A percentile compares a stretch with the other conserved stretches of the same genome.
phyloP scores from a whole-genome alignment of 202 grass and related monocot genomes.

The Hordeum pubiflorum region DNA sequence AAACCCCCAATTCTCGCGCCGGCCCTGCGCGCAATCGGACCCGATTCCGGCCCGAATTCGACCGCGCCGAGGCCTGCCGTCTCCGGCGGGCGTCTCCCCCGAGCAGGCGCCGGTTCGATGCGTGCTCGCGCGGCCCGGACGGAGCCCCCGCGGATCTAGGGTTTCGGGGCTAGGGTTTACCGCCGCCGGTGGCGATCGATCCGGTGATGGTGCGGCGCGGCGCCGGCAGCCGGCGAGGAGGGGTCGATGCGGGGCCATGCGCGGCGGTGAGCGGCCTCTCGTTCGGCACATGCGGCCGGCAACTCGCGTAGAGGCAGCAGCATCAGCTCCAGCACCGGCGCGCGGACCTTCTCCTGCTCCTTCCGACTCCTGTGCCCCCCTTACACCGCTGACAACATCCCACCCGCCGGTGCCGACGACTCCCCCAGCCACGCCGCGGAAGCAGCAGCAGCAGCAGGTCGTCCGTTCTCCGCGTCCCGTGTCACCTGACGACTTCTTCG shows the following conservation, averaged over 20 bases:
- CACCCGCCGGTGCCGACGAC: neutral
- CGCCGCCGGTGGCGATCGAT: slow-evolving; percentile 18
- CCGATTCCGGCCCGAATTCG: slow-evolving; percentile 25
- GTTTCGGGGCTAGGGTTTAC: slow-evolving; percentile 40
- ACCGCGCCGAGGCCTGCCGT: slow-evolving; percentile 21
- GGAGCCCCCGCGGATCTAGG: slow-evolving; percentile 35
- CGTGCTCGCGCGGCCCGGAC: slow-evolving; percentile 11
- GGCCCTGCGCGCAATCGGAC: neutral
- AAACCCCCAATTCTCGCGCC: neutral
- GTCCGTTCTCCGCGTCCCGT: slow-evolving; percentile 1
- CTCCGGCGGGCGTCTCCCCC: neutral
- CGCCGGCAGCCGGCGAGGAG: slow-evolving; percentile 31
- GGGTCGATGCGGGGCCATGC: neutral
- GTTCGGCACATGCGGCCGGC: slow-evolving; percentile 69
- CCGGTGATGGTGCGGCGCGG: slow-evolving; percentile 47
- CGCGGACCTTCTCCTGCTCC: slow-evolving; percentile 14
- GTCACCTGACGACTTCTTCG: slow-evolving; percentile 35
- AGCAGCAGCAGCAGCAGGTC: slow-evolving; percentile 9
- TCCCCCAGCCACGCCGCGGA: slow-evolving; percentile 6
- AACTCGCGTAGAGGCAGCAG: slow-evolving; percentile 42
- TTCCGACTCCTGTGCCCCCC: slow-evolving; percentile 3
- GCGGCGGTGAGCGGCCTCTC: slow-evolving; percentile 40
- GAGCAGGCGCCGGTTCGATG: neutral
- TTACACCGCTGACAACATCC: neutral
- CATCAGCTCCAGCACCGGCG: slow-evolving; percentile 25